These are phyloP conservation scores for Endothia cerciana DNA, from an alignment of 2,329 filamentous ascomycete species.

Conservation along the genomic window DNA sequence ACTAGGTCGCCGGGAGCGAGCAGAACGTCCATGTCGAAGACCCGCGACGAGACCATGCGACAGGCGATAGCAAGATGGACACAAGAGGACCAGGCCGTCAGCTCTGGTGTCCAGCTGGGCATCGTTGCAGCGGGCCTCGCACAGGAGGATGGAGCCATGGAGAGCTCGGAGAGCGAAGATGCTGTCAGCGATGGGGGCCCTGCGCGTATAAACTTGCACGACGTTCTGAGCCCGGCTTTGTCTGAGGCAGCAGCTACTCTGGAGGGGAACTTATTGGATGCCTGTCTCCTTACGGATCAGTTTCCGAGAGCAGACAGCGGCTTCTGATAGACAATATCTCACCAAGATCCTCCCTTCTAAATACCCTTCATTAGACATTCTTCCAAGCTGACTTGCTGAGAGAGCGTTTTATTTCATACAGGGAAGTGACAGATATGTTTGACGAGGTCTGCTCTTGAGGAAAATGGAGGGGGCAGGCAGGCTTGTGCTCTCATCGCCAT, in stretches of 20 bases:
- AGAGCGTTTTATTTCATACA: too few relatives aligned
- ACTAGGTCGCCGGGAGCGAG: background rate
- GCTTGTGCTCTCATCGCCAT: too few relatives aligned
- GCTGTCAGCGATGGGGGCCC: background rate
- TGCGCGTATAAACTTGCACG: background rate
- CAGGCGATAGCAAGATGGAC: conserved; percentile 19
- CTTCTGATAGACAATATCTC: background rate
- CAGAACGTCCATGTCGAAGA: background rate
- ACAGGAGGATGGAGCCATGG: background rate
- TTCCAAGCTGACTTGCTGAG: too few relatives aligned
- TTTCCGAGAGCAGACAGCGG: conserved; percentile 23
- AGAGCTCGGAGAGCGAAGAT: background rate
- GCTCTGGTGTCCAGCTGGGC: conserved; percentile 23
- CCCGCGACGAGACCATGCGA: conserved; percentile 9
- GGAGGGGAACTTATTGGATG: conserved; percentile 38
- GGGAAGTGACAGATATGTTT: too few relatives aligned
- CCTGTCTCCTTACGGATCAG: conserved; percentile 38
- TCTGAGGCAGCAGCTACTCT: conserved; percentile 39
- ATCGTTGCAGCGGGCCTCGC: conserved; percentile 12
- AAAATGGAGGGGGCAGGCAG: too few relatives aligned
- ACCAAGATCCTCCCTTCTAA: background rate
- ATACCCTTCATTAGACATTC: background rate
- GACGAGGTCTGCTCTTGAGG: too few relatives aligned
- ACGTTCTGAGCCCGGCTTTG: conserved; percentile 16
- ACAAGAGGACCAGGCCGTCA: conserved; percentile 23